Base-by-base conservation (phyloP, 306 rosid species). In the Prunus armeniaca region DNA sequence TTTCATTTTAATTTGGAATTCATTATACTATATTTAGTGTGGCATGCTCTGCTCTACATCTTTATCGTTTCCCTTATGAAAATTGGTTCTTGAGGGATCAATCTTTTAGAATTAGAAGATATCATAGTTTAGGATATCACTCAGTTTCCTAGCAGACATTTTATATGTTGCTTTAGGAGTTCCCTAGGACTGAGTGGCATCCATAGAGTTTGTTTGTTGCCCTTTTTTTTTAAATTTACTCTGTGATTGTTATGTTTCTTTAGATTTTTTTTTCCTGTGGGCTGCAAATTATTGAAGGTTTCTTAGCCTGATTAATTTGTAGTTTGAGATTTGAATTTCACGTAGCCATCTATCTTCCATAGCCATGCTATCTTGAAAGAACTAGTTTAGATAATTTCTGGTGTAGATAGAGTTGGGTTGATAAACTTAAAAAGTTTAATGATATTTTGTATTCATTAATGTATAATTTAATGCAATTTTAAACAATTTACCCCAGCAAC, bases 1-100 rank as follows among this genome's bases (percentile, higher is more conserved):
- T 19, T 10, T 8, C 25, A 28, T 62, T 60, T 41, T 4, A 32
- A 34, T 9, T 11, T 67, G 2, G 41, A 60, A 54, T 30, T 62
- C 25, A 13, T 70, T 30, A 10, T 56, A 11, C 34, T 69, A 46
- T 47, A 12, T 63, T 4, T 54, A 4, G 60, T 34, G 61, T 67
- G 22, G 3, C 47, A 1, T 64, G 15, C n/a, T 47, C 20, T 66
- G 61, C 28, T 18, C 4, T 47, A 20, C 18, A 9, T 73, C 77
- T 58, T 27, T 46, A 20, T 73, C 18, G 68, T 34, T 77, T 68
- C 24, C 3, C 34, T 24, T 22, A 2, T 7, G 32, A 4, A 47
- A 47, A n/a, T 73, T 79, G 65, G 46, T 47, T 75, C 74, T 47
- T 67, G 46, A 34, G 1, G 20, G 49, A 11, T 43, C 69, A 49